phyloP scores from a whole-genome alignment of 2,329 filamentous ascomycete species.

The Pezizomycotina sp. region DNA sequence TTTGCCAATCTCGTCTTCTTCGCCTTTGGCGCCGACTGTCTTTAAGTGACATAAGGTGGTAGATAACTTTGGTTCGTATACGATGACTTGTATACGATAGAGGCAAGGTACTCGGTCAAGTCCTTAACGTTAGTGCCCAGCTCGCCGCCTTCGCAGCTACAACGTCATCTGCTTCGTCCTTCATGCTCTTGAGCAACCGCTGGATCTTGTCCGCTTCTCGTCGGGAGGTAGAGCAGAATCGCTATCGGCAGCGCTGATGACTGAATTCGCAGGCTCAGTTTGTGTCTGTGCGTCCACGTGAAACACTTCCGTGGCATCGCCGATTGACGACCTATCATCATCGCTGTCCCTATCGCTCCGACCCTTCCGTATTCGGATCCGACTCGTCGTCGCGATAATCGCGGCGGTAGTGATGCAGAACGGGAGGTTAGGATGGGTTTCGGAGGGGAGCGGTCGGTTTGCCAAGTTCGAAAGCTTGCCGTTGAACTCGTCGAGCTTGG shows the following conservation, averaged over 20 bases:
- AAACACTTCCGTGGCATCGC: conserved; percentile 61
- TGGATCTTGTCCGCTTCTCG: conserved; percentile 22
- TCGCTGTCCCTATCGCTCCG: too few relatives aligned
- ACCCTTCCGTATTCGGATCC: conserved; percentile 20
- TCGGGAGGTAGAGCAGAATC: conserved; percentile 20
- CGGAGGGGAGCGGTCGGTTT: conserved; percentile 20
- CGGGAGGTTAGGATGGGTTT: conserved; percentile 16
- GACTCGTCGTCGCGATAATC: conserved; percentile 28
- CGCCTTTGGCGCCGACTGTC: conserved; percentile 37
- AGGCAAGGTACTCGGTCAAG: conserved; percentile 50
- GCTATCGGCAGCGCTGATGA: conserved; percentile 26
- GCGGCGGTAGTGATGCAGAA: conserved; percentile 11
- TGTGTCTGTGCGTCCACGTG: conserved; percentile 68
- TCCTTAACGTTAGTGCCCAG: conserved; percentile 31
- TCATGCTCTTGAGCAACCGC: conserved; percentile 22
- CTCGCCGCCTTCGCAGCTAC: conserved; percentile 22
- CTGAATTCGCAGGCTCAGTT: conserved; percentile 41
- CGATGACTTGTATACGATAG: conserved; percentile 36
- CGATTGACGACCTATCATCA: conserved; percentile 33
- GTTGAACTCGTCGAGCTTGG: conserved; percentile 38
- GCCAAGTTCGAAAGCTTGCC: conserved; percentile 34
- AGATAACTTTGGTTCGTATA: conserved; percentile 26
- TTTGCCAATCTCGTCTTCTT: conserved; percentile 51
- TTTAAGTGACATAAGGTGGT: conserved; percentile 32
- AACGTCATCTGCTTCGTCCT: conserved; percentile 23